Conservation (phyloP, 345 rosid genomes). For the Combretum micranthum region DNA sequence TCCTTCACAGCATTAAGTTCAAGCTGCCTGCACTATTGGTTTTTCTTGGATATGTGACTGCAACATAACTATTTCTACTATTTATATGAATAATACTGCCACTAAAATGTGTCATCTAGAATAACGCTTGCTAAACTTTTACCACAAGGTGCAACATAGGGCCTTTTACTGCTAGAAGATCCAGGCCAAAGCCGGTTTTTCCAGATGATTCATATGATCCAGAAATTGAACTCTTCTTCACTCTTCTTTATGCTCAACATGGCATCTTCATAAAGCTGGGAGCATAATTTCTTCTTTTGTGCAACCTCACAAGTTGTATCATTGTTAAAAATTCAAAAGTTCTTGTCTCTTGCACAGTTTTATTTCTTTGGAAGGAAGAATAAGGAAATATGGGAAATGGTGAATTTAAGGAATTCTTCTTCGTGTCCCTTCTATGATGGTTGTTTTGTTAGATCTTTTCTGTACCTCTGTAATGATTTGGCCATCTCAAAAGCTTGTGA, state of each 20-base stretch:
- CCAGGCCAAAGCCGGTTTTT: slow-evolving; percentile 57
- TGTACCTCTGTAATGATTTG: no score
- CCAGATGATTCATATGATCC: slow-evolving; percentile 43
- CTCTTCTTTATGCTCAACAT: slow-evolving; percentile 70
- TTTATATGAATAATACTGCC: no score
- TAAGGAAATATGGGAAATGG: slow-evolving; percentile 2
- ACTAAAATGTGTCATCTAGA: slow-evolving; percentile 22
- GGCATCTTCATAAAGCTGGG: slow-evolving; percentile 29
- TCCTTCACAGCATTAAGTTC: no score
- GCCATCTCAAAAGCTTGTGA: no score
- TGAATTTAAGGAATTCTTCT: slow-evolving; percentile 8
- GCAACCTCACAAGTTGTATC: slow-evolving; percentile 6
- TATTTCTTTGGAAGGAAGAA: slow-evolving; percentile 1
- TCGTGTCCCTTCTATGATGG: neutral
- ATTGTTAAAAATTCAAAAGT: slow-evolving; percentile 1
- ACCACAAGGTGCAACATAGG: slow-evolving; percentile 60
- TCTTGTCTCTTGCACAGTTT: slow-evolving; percentile 1
- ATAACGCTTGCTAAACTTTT: slow-evolving; percentile 71
- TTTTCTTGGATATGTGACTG: no score
- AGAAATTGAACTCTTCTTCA: slow-evolving; percentile 77
- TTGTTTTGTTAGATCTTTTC: no score
- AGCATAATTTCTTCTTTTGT: slow-evolving; percentile 11
- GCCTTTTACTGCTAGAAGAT: slow-evolving; percentile 42
- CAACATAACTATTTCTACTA: no score
- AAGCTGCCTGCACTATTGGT: no score